Conservation (phyloP, 1,284 basidiomycete genomes). For the Cryptococcus jaspeensis region DNA sequence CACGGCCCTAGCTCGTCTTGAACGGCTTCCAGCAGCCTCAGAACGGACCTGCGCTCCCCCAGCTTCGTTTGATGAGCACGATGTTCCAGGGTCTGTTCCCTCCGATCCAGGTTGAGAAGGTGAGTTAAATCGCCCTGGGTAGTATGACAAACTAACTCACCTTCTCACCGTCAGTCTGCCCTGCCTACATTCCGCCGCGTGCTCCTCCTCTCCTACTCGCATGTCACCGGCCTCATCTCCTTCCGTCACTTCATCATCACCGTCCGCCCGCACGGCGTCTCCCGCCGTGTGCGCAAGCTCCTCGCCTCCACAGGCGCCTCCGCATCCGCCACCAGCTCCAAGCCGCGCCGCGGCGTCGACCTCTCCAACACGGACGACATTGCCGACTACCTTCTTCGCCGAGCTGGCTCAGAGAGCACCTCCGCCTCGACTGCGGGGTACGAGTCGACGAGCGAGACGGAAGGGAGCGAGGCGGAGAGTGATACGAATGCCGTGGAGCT, state of each 20-base stretch:
- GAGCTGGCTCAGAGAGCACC: slow-evolving; percentile 64
- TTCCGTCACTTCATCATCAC: slow-evolving; percentile 94
- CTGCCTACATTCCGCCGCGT: slow-evolving; percentile 85
- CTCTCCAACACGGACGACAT: slow-evolving; percentile 89
- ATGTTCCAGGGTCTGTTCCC: slow-evolving; percentile 59
- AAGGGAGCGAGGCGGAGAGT: slow-evolving; percentile 69
- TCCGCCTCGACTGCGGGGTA: slow-evolving; percentile 59
- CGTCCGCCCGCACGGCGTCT: slow-evolving; percentile 91
- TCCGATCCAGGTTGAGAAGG: slow-evolving; percentile 56
- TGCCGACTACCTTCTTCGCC: slow-evolving; percentile 87
- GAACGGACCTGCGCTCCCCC: slow-evolving; percentile 49
- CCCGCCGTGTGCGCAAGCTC: slow-evolving; percentile 83
- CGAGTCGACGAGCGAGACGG: slow-evolving; percentile 67
- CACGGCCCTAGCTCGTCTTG: slow-evolving; percentile 50
- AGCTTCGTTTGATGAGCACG: slow-evolving; percentile 55
- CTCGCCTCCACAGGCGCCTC: slow-evolving; percentile 55
- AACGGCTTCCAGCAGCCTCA: slow-evolving; percentile 54
- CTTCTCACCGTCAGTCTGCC: slow-evolving; percentile 61
- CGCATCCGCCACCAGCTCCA: slow-evolving; percentile 7
- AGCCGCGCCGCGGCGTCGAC: slow-evolving; percentile 58
- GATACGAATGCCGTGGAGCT: slow-evolving; percentile 71
- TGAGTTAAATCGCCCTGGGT: slow-evolving; percentile 43
- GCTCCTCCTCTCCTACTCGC: slow-evolving; percentile 88
- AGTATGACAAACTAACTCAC: background rate
- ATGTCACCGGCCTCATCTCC: slow-evolving; percentile 81